Conservation (phyloP, 352 stramenopile genomes). For the Halophytophthora batemanensis region DNA sequence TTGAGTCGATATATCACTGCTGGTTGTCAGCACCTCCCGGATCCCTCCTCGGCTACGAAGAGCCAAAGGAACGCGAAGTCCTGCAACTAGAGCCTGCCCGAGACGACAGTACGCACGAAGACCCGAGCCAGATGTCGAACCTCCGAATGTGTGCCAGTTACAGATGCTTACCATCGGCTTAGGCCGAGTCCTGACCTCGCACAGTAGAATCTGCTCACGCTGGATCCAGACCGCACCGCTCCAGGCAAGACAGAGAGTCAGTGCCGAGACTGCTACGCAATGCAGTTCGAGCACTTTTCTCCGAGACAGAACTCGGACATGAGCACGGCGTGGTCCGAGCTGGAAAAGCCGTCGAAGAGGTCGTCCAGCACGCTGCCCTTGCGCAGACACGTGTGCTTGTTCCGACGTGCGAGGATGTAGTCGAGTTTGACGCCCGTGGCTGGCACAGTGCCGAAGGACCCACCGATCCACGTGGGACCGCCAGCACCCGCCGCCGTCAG, state of each 20-base stretch:
- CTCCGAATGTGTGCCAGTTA: too few relatives aligned
- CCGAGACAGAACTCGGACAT: slow-evolving; percentile 65
- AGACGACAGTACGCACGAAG: too few relatives aligned
- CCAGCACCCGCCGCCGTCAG: slow-evolving; percentile 36
- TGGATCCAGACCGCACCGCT: too few relatives aligned
- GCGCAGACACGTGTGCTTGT: slow-evolving; percentile 43
- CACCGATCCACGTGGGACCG: slow-evolving; percentile 60
- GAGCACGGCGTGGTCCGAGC: slow-evolving; percentile 61
- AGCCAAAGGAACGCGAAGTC: too few relatives aligned
- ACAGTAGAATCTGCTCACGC: too few relatives aligned
- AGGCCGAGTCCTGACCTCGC: too few relatives aligned
- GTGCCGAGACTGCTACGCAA: slow-evolving; percentile 8
- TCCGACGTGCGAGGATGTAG: slow-evolving; percentile 62
- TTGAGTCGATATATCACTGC: too few relatives aligned
- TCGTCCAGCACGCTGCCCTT: slow-evolving; percentile 41
- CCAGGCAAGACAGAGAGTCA: neutral
- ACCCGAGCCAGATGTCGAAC: too few relatives aligned
- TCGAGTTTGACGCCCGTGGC: slow-evolving; percentile 44
- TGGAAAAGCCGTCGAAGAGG: slow-evolving; percentile 43
- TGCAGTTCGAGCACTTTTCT: slow-evolving; percentile 27
- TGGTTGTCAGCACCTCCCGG: too few relatives aligned
- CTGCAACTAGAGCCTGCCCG: too few relatives aligned
- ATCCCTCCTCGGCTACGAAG: too few relatives aligned
- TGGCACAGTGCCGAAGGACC: slow-evolving; percentile 34
- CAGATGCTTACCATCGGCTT: slow-evolving; percentile 1